These are phyloP conservation scores for Saccharomycopsis guyanensis DNA, from an alignment of 805 yeast species.

Conservation along the genomic window DNA sequence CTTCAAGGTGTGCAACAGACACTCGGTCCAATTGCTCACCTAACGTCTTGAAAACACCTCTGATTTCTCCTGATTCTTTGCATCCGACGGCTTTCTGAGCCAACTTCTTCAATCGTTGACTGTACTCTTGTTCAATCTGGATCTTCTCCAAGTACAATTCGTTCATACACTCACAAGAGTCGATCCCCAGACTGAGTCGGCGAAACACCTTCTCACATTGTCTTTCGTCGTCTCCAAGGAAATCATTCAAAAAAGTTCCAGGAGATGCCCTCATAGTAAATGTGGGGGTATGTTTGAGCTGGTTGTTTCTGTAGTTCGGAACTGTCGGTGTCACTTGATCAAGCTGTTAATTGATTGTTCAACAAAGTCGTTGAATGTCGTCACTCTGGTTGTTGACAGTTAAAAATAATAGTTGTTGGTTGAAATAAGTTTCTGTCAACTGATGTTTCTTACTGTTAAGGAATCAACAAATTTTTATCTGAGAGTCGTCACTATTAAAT, in stretches of 20 bases:
- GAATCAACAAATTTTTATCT: too few relatives aligned
- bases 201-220: constrained; percentile 50
- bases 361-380: too few relatives aligned
- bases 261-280: constrained; percentile 2
- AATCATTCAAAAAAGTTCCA: constrained; percentile 17
- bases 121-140: constrained; percentile 66
- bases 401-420: too few relatives aligned
- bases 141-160: constrained; percentile 47
- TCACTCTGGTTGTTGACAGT: too few relatives aligned
- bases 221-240: constrained; percentile 39
- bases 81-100: constrained; percentile 42
- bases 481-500: too few relatives aligned
- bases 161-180: constrained; percentile 46
- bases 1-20: constrained; percentile 46
- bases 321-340: not conserved
- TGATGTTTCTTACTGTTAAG: too few relatives aligned
- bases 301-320: not conserved
- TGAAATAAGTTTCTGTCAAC: too few relatives aligned
- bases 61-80: constrained; percentile 52
- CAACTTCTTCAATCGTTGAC: constrained; percentile 45
- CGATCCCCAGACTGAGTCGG: constrained; percentile 51
- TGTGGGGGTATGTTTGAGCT: not conserved
- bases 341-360: too few relatives aligned
- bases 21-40: constrained; percentile 51
- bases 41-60: constrained; percentile 51